A percentile compares a stretch with the other conserved stretches of the same genome.
These are phyloP conservation scores for Trebouxiophyceae sp. DNA, from an alignment of 163 green algal genomes.

Conservation along the genomic window DNA sequence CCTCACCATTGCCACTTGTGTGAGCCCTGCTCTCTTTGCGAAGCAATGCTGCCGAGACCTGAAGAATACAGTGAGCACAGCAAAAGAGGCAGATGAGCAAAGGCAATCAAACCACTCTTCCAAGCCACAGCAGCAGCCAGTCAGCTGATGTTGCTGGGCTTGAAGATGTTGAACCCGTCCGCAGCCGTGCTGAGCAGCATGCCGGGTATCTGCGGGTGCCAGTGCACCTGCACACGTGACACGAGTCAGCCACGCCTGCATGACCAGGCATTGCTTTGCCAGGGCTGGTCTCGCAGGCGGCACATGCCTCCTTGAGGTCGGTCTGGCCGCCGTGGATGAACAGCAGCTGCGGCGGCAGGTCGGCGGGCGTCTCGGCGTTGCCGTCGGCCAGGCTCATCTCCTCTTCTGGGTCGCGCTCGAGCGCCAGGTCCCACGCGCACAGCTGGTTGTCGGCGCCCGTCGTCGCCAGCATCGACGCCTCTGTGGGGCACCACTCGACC, in stretches of 20 bases:
- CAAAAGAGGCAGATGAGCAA: too few relatives aligned
- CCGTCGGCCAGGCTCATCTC: constrained; percentile 48
- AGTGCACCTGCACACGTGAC: constrained; percentile 92
- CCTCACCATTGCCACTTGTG: too few relatives aligned
- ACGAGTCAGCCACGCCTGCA: too few relatives aligned
- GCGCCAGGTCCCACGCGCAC: constrained; percentile 90
- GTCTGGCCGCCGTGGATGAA: constrained; percentile 92
- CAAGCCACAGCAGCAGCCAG: too few relatives aligned
- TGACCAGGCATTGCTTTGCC: too few relatives aligned
- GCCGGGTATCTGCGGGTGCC: constrained; percentile 92
- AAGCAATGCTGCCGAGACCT: too few relatives aligned
- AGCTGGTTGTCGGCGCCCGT: constrained; percentile 61
- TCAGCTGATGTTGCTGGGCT: constrained; percentile 63
- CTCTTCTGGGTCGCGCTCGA: constrained; percentile 91
- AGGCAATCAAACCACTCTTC: too few relatives aligned
- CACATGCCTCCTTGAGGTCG: constrained; percentile 65
- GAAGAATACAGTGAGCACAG: too few relatives aligned
- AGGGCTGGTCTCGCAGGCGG: too few relatives aligned
- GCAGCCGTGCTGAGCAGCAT: constrained; percentile 79
- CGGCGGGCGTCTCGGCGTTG: constrained; percentile 59
- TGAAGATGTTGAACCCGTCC: constrained; percentile 96
- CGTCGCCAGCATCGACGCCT: constrained; percentile 83
- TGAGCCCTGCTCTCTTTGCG: too few relatives aligned
- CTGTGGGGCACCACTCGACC: constrained; percentile 92
- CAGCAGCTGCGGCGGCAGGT: constrained; percentile 82